Evolutionary conservation across 805 yeast species (phyloP), one percentile per base, ranked within the genome.

Genomic region (Wickerhamomyces queroliae): DNA sequence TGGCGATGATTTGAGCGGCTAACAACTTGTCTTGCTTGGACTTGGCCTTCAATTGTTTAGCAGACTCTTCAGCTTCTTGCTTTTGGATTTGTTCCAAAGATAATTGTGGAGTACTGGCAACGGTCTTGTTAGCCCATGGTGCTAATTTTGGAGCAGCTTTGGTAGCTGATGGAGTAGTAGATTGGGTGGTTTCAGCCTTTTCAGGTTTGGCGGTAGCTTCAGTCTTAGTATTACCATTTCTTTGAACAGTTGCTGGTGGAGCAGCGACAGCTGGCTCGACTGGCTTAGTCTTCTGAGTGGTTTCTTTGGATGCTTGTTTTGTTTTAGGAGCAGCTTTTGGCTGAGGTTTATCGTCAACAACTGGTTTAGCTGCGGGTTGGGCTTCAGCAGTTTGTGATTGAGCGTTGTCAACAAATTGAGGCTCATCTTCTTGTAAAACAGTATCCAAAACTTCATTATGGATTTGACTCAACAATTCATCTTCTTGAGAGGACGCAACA

Each of bases 1-100:
- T 38, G 4, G 43, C 48, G 13, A 52, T 40, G 18, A 49, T n/a
- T 39, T 47, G 52, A 15, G 53, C 48, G 26, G 55, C 55, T 26
- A 34, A 19, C 21, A 39, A 19, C 28, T 40, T 47, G 21, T 48
- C 49, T 33, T 51, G 49, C 26, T 55, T 49, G 36, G 46, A 53
- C 25, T 63, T 67, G 11, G 60, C 49, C 43, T 68, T 70, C 17
- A 55, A 38, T 46, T 69, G 64, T 46, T 62, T 69, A 33, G 62
- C 64, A 41, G 64, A 63, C 49, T 71, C 76, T 23, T 70, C 70
- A 43, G 73, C 74, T 40, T 74, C 62, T 19, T 53, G 32, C 45
- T 61, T 61, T 52, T 74, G 80, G 40, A 76, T 74, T 54, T 76
- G 75, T 38, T 68, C 66, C 49, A 76, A 61, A 0, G 80, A 61